Evolutionary conservation across 2,329 filamentous ascomycete species (phyloP).

Genomic region (Talaromyces funiculosus): DNA sequence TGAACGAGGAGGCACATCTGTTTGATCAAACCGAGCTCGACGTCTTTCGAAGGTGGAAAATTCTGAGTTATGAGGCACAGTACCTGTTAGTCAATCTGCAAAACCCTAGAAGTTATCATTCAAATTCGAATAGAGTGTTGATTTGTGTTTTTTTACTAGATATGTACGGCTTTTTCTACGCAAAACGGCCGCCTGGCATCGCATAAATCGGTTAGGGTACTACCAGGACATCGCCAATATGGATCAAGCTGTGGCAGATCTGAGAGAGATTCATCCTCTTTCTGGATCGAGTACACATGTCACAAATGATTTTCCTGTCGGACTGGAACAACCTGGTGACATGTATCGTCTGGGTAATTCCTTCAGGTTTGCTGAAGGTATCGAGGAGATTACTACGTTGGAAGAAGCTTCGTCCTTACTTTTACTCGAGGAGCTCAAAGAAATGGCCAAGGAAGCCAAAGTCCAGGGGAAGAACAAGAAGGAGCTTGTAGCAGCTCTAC

Average conservation of each 20-base stretch:
- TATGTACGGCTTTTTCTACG: slow-evolving; percentile 90
- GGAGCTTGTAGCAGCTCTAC: slow-evolving; percentile 69
- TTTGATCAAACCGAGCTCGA: slow-evolving; percentile 74
- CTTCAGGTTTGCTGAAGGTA: slow-evolving; percentile 77
- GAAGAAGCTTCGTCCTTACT: slow-evolving; percentile 79
- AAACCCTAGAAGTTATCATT: not conserved
- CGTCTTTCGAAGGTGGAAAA: slow-evolving; percentile 71
- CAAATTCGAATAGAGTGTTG: not conserved
- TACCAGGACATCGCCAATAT: slow-evolving; percentile 76
- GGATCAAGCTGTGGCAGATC: slow-evolving; percentile 55
- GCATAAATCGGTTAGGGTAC: slow-evolving; percentile 70
- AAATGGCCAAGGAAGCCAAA: slow-evolving; percentile 77
- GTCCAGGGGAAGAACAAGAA: slow-evolving; percentile 82
- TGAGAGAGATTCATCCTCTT: slow-evolving; percentile 57
- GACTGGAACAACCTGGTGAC: slow-evolving; percentile 44
- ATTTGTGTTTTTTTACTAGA: slow-evolving; percentile 39
- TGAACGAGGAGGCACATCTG: slow-evolving; percentile 81
- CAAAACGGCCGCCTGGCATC: slow-evolving; percentile 88
- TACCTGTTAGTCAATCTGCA: slow-evolving; percentile 62
- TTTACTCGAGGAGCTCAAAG: slow-evolving; percentile 81
- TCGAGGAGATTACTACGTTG: slow-evolving; percentile 67
- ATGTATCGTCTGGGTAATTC: slow-evolving; percentile 44
- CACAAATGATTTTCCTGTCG: slow-evolving; percentile 38
- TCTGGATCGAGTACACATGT: slow-evolving; percentile 40
- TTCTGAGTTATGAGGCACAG: slow-evolving; percentile 74